A percentile compares a stretch with the other conserved stretches of the same genome.
Conservation (phyloP, 2,329 filamentous ascomycete species). For the Xylaria hypoxylon region DNA sequence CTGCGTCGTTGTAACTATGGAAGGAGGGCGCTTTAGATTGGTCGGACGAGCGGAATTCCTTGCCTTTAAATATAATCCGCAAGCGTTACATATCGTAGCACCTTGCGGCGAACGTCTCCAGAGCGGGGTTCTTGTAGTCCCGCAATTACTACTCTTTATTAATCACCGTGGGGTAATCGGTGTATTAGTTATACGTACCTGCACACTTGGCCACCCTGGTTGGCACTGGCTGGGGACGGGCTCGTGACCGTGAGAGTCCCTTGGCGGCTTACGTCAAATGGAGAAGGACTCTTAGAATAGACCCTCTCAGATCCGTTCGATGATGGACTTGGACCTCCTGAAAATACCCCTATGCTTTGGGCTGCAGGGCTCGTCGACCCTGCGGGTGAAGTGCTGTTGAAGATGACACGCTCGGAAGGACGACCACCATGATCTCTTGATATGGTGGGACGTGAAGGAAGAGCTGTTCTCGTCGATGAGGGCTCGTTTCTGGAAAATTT, state of each 20-base stretch:
- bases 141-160: slow-evolving; percentile 79
- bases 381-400: slow-evolving; percentile 41
- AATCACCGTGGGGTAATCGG: neutral
- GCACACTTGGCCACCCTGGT: slow-evolving; percentile 51
- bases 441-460: slow-evolving; percentile 47
- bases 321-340: slow-evolving; percentile 47
- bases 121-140: slow-evolving; percentile 90
- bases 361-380: slow-evolving; percentile 46
- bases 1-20: slow-evolving; percentile 59
- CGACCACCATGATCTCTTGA: slow-evolving; percentile 45
- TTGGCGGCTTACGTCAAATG: slow-evolving; percentile 45
- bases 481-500: slow-evolving; percentile 43
- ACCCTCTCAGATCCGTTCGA: slow-evolving; percentile 48
- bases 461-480: slow-evolving; percentile 46
- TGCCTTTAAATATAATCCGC: slow-evolving; percentile 93
- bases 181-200: slow-evolving; percentile 45
- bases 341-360: slow-evolving; percentile 45
- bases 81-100: slow-evolving; percentile 97
- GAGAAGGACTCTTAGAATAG: slow-evolving; percentile 50
- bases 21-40: slow-evolving; percentile 83
- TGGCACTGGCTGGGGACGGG: slow-evolving; percentile 35
- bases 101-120: slow-evolving; percentile 95
- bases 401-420: slow-evolving; percentile 40
- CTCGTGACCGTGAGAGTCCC: slow-evolving; percentile 38
- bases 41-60: slow-evolving; percentile 91